Evolutionary conservation across 495 filamentous ascomycete species (phyloP).

Genomic region (Penicillium malachiteum): DNA sequence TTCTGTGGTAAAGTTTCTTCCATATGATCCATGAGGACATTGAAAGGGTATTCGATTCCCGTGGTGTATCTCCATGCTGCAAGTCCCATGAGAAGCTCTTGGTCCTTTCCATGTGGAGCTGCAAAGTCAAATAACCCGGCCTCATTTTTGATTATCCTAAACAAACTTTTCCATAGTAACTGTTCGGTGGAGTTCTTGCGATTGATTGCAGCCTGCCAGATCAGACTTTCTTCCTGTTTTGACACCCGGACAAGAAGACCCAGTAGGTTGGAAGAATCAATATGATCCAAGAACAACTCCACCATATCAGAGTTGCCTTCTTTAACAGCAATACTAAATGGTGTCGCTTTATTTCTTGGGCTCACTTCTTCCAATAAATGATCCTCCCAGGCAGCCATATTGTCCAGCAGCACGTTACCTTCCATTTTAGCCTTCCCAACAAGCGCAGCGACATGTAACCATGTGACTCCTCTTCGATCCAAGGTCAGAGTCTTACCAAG

Average conservation of each 20-base stretch:
- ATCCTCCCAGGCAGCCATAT: background rate
- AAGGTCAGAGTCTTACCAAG: background rate
- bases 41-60: background rate
- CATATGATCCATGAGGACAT: background rate
- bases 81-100: conserved; percentile 1
- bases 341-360: background rate
- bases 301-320: background rate
- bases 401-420: background rate
- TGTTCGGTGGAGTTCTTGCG: background rate
- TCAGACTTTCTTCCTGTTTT: background rate
- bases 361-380: background rate
- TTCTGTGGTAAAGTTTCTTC: background rate
- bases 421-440: background rate
- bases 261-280: background rate
- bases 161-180: background rate
- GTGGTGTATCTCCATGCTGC: background rate
- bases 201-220: background rate
- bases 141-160: background rate
- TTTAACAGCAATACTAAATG: conserved; percentile 2
- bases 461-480: background rate
- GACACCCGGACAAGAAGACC: background rate
- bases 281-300: background rate
- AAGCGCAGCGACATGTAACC: background rate
- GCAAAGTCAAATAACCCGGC: background rate
- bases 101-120: background rate